Percentiles rank a stretch among this genome's conserved stretches.
Conservation (phyloP, 768 basidiomycete species). For the Suillus variegatus region DNA sequence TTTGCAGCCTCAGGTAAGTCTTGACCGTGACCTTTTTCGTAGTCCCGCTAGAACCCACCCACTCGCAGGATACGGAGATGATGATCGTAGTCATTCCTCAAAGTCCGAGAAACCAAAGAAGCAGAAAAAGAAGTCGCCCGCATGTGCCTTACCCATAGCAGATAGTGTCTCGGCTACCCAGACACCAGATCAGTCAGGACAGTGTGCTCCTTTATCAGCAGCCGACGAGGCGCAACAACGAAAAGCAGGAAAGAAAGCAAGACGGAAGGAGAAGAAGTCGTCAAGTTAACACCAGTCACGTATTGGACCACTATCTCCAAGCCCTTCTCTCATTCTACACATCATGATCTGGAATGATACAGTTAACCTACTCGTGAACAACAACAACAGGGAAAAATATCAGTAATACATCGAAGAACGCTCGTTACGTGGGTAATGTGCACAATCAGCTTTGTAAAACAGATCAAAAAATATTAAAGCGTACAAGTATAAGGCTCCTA, state of each 20-base stretch:
- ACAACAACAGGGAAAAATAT: not conserved
- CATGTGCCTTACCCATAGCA: not conserved
- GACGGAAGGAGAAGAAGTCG: slow-evolving; percentile 32
- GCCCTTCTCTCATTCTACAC: not conserved
- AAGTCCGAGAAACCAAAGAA: slow-evolving; percentile 1
- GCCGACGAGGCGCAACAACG: slow-evolving; percentile 25
- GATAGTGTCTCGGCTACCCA: slow-evolving; percentile 11
- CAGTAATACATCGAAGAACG: slow-evolving; percentile 13
- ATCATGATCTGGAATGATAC: slow-evolving; percentile 1
- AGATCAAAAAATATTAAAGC: slow-evolving; percentile 24
- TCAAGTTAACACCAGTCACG: not conserved
- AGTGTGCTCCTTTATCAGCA: slow-evolving; percentile 22
- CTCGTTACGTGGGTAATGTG: slow-evolving; percentile 18
- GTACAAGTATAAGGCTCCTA: slow-evolving; percentile 39
- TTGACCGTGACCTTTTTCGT: not conserved
- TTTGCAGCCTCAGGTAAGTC: slow-evolving; percentile 53
- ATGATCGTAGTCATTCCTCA: slow-evolving; percentile 11
- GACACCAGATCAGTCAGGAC: slow-evolving; percentile 14
- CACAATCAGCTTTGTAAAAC: slow-evolving; percentile 13
- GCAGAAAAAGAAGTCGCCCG: slow-evolving; percentile 15
- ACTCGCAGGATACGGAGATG: slow-evolving; percentile 35
- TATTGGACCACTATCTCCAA: not conserved
- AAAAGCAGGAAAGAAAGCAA: slow-evolving; percentile 36
- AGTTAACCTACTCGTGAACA: slow-evolving; percentile 3
- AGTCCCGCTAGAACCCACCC: not conserved